These are phyloP conservation scores for Groenewaldozyma sp. DNA, from an alignment of 1,139 yeast species.

Conservation along the genomic window DNA sequence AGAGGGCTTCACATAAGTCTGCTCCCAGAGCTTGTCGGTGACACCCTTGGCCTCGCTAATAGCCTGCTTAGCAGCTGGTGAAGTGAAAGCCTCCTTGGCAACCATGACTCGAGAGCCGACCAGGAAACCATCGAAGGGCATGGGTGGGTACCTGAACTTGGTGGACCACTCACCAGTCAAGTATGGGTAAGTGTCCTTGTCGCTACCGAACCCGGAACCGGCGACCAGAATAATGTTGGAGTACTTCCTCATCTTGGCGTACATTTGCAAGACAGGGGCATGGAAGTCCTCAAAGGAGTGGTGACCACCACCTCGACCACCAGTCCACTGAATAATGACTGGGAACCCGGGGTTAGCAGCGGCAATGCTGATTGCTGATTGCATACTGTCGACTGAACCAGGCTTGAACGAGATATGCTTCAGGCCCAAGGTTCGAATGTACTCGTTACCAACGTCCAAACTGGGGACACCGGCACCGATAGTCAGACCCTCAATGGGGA, in stretches of 20 bases:
- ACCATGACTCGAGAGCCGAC: slow-evolving; percentile 97
- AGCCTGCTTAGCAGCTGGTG: slow-evolving; percentile 87
- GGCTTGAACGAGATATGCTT: slow-evolving; percentile 96
- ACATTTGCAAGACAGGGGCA: slow-evolving; percentile 92
- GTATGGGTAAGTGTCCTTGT: slow-evolving; percentile 94
- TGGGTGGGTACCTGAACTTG: slow-evolving; percentile 80
- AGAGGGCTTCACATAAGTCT: slow-evolving; percentile 86
- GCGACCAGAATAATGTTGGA: slow-evolving; percentile 83
- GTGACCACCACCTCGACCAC: slow-evolving; percentile 99
- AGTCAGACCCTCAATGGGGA: slow-evolving; percentile 91
- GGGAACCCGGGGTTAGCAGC: slow-evolving; percentile 96
- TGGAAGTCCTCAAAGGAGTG: slow-evolving; percentile 99
- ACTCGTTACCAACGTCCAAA: slow-evolving; percentile 92
- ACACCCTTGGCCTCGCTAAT: slow-evolving; percentile 90
- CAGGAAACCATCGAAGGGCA: slow-evolving; percentile 98
- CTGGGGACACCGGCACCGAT: slow-evolving; percentile 99
- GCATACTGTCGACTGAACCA: slow-evolving; percentile 89
- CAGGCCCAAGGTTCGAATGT: slow-evolving; percentile 83
- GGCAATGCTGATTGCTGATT: slow-evolving; percentile 81
- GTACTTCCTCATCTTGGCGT: slow-evolving; percentile 87
- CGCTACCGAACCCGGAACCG: slow-evolving; percentile 98
- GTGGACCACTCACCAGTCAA: slow-evolving; percentile 94
- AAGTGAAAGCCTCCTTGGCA: slow-evolving; percentile 91
- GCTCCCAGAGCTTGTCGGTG: slow-evolving; percentile 81
- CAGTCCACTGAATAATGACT: slow-evolving; percentile 97